Conservation (phyloP, 2,329 filamentous ascomycete species). For the Drechslerella dactyloides region DNA sequence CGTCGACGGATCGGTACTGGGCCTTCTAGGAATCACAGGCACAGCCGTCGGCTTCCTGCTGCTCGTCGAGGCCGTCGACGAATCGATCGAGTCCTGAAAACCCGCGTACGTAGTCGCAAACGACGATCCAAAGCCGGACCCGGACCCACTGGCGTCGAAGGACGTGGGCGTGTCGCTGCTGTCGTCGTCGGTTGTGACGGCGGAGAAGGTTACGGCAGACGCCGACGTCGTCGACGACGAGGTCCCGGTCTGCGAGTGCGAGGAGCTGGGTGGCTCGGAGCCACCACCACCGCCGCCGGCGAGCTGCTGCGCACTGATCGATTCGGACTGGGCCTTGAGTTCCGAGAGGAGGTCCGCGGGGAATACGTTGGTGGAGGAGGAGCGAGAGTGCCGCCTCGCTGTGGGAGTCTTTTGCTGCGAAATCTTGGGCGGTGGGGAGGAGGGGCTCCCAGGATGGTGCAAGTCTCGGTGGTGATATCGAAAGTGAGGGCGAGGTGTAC, state of each 20-base stretch:
- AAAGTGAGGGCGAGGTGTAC: conserved; percentile 22
- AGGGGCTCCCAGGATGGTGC: conserved; percentile 47
- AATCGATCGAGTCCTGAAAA: conserved; percentile 44
- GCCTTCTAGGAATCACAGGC: conserved; percentile 30
- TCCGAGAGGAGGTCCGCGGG: conserved; percentile 40
- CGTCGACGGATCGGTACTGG: conserved; percentile 51
- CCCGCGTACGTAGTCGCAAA: conserved; percentile 41
- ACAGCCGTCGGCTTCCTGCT: conserved; percentile 48
- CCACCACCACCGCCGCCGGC: conserved; percentile 12
- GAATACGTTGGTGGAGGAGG: conserved; percentile 50
- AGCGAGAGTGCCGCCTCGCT: conserved; percentile 49
- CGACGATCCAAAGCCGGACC: conserved; percentile 16
- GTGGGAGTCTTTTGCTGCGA: conserved; percentile 48
- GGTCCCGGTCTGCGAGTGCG: background rate
- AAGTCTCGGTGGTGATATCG: conserved; percentile 21
- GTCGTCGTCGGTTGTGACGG: conserved; percentile 41
- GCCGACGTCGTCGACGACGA: background rate
- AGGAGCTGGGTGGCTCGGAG: conserved; percentile 11
- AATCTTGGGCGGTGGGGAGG: conserved; percentile 49
- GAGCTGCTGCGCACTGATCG: conserved; percentile 26
- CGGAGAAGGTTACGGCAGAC: conserved; percentile 18
- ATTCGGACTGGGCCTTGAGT: conserved; percentile 47
- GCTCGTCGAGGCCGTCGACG: conserved; percentile 28
- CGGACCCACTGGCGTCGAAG: conserved; percentile 10
- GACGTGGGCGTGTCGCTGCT: conserved; percentile 3